Evolutionary conservation across 257 asterid species (phyloP).

Genomic region (Mitragyna speciosa): DNA sequence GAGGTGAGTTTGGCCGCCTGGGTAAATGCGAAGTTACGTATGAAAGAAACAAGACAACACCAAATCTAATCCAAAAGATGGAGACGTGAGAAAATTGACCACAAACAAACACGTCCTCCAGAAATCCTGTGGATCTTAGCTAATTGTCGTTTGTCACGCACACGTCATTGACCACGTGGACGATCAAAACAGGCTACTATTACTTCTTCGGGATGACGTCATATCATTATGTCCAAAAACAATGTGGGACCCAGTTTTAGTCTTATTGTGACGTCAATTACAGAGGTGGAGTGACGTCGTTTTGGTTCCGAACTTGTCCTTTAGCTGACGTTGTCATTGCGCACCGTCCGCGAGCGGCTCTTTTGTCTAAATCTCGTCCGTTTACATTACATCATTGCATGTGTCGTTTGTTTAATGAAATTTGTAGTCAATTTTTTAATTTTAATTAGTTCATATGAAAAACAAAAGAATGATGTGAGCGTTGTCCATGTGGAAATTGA

Average conservation of each 20-base stretch:
- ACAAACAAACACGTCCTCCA: constrained; percentile 13
- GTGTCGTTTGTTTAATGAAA: neutral
- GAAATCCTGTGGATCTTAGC: neutral
- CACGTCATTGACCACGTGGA: neutral
- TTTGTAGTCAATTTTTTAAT: neutral
- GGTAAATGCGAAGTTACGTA: neutral
- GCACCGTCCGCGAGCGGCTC: constrained; percentile 25
- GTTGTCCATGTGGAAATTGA: neutral
- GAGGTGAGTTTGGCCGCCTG: neutral
- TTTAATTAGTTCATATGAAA: neutral
- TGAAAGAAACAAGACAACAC: neutral
- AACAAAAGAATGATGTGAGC: constrained; percentile 4
- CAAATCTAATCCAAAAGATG: neutral
- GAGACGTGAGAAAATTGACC: neutral
- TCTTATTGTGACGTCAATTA: neutral
- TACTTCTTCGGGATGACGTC: neutral
- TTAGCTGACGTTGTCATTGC: constrained; percentile 17
- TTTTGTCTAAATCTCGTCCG: neutral
- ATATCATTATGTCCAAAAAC: neutral
- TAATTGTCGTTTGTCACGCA: neutral
- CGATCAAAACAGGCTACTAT: neutral
- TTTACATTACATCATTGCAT: neutral
- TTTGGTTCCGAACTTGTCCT: neutral
- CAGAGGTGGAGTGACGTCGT: neutral
- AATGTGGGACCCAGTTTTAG: neutral